A percentile compares a stretch with the other conserved stretches of the same genome.
These are phyloP conservation scores for Vaccinium darrowii DNA, from an alignment of 148 eudicot genomes.

Conservation along the genomic window DNA sequence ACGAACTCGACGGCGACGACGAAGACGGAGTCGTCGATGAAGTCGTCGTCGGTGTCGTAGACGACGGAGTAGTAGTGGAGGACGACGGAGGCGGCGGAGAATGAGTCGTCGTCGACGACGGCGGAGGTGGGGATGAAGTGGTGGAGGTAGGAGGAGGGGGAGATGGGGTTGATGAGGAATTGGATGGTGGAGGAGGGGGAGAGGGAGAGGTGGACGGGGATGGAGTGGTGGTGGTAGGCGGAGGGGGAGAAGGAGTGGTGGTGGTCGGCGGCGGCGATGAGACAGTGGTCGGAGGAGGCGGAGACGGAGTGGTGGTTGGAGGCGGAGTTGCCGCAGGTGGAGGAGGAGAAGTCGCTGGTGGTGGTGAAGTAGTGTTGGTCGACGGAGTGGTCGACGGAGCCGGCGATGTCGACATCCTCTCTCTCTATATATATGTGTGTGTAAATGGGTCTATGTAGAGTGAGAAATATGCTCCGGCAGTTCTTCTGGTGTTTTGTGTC, in stretches of 20 bases:
- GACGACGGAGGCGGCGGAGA: conserved; percentile 42
- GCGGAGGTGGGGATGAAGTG: conserved; percentile 13
- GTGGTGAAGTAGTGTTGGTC: conserved; percentile 17
- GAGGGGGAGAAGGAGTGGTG: conserved; percentile 27
- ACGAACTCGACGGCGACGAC: conserved; percentile 26
- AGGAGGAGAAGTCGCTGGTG: neutral
- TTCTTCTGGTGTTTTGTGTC: neutral
- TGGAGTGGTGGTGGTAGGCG: conserved; percentile 31
- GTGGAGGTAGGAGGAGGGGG: conserved; percentile 27
- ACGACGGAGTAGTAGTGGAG: conserved; percentile 29
- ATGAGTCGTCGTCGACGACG: conserved; percentile 9
- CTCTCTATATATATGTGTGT: neutral
- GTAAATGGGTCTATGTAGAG: neutral
- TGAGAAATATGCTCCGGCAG: neutral
- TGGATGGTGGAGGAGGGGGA: conserved; percentile 15
- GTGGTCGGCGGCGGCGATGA: conserved; percentile 34
- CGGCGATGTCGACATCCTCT: conserved; percentile 29
- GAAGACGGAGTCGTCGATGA: conserved; percentile 25
- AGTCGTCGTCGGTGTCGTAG: conserved; percentile 18
- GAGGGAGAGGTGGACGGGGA: conserved; percentile 31
- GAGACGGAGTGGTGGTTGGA: conserved; percentile 19
- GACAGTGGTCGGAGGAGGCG: conserved; percentile 28
- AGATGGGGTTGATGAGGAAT: neutral
- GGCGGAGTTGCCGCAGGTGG: conserved; percentile 9
- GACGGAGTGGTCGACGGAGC: conserved; percentile 29